Base-by-base conservation (phyloP, 108 stramenopile genomes). In the Nitzschia inconspicua region DNA sequence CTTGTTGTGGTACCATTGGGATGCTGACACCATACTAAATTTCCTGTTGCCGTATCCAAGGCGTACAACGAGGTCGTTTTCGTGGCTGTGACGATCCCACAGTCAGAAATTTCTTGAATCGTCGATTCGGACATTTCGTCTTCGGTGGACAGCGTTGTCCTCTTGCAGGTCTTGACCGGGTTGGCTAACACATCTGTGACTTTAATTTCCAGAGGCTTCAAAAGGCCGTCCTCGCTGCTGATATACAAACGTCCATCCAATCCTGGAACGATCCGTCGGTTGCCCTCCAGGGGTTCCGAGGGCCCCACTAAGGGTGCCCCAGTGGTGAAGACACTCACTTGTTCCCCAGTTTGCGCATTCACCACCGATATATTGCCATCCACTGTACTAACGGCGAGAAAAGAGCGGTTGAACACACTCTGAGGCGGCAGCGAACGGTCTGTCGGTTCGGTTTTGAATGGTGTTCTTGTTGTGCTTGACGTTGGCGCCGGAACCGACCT, bases 21-120 rank as follows among this genome's bases (percentile, higher is more conserved):
- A 30, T 46, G 36, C 24, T 68, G 67, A 40, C 56, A 52, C 89
- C 89, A 91, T 35, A 55, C 57, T 27, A 91, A 55, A 23, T 64
- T 70, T 34, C 89, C 85, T 19, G 83, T 75, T 27, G 22, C 47
- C 0, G 77, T 71, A 52, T 92, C 82, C 36, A 86, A 44, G 22
- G 82, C 84, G 43, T 78, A 84, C 14, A 88, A 57, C 0, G 81
- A 78, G 26, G 79, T 87, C 26, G 74, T 65, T 70, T 86, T 86
- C 13, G 83, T 80, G 23, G 83, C 90, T 11, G 85, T 81, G 28
- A 91, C 81, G 39, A 91, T 85, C 9, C 86, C 86, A 60, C 90
- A 91, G 51, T n/a, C n/a, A n/a, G n/a, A n/a, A n/a, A n/a, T n/a
- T 64, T 42, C 50, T 31, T 10, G 10, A 11, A 13, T 10, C 41